Evolutionary conservation across 2,329 filamentous ascomycete genomes (phyloP), one percentile per base, ranked within the genome.

Genomic region (Aciculosporium take): DNA sequence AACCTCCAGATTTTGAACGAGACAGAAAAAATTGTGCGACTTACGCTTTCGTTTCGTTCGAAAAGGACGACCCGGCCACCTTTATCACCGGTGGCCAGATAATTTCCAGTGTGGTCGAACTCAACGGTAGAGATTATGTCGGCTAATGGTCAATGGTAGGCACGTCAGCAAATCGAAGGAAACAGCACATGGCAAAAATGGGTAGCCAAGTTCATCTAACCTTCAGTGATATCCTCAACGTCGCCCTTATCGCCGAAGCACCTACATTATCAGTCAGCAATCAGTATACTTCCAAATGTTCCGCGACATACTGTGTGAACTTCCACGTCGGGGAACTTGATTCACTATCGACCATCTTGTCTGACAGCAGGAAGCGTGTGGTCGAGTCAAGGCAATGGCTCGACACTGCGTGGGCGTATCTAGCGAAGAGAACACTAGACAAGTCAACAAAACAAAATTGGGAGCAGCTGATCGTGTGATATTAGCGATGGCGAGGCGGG

Each of bases 241-340:
- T 98, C 91, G 55, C 91, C 91, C 69, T 98, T 98, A 70, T 98
- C 91, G 65, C 91, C 91, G 68, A 98, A 98, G 72, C 91, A 96
- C 71, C 89, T 96, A 57, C 45, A 32, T 48, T 43, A 23, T 43
- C 35, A 23, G 48, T 56, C 49, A 58, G 48, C 40, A 48, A 41
- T 55, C 44, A 51, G 46, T 38, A 15, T 8, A 9, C 21, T 15
- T 8, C 6, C 15, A 17, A 7, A 50, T 46, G 33, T 42, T 32
- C 27, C 34, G 35, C 39, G 42, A 74, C 86, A 66, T 84, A 94
- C 88, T 96, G 89, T 66, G 89, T 96, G 71, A 96, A 96, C 75
- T 96, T 96, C 89, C 89, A 96, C 68, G 88, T 96, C 62, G 88
- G 88, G 69, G 85, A 81, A 74, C 79, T 86, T 68, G 83, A 75